Base-by-base conservation (phyloP, 2,329 filamentous ascomycete species). In the Pseudocercospora fuligena region DNA sequence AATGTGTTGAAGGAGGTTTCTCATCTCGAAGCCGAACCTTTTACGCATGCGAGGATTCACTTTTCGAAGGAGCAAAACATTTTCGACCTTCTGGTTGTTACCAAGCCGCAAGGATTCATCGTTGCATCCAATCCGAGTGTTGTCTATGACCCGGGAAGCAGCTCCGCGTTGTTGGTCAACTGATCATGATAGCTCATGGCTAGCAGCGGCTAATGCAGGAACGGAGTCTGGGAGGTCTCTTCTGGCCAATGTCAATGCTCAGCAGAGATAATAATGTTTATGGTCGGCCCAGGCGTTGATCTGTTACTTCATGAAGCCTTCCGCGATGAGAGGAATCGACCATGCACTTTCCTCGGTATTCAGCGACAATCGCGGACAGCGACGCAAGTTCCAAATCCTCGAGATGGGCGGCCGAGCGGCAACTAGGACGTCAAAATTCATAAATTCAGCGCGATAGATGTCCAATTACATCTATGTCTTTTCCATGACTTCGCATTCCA, bases 111-210 rank as follows among this genome's bases (percentile, higher is more conserved):
- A 54, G 51, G 51, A 54, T 54, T 16, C 3, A 29, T 54, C 25
- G 25, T 16, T 27, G 51, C 25, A 29, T 25, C 51, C 51, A 54
- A 54, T 54, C 51, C 51, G 25, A 16, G 25, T n/a, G 25, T 29
- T 33, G 27, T 33, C 19, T 31, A 21, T 36, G 56, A 19, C 23
- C 56, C 56, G 33, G 31, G 56, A 43, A 19, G n/a, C 54, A 21
- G 29, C 29, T 58, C 56, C 56, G 31, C 31, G 27, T 19, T 23
- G 19, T 19, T 58, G 56, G 56, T 58, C 56, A 58, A 40, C 21
- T 58, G 56, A 58, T 31, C 56, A 58, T 58, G 25, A 58, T 40
- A 58, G 56, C 56, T 58, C 56, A 58, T 43, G 56, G 56, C 56
- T 58, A 58, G 23, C 56, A 36, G 56, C 21, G 33, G 56, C 56